Conservation (phyloP, 2,329 filamentous ascomycete species). For the Epichloe coenophiala region DNA sequence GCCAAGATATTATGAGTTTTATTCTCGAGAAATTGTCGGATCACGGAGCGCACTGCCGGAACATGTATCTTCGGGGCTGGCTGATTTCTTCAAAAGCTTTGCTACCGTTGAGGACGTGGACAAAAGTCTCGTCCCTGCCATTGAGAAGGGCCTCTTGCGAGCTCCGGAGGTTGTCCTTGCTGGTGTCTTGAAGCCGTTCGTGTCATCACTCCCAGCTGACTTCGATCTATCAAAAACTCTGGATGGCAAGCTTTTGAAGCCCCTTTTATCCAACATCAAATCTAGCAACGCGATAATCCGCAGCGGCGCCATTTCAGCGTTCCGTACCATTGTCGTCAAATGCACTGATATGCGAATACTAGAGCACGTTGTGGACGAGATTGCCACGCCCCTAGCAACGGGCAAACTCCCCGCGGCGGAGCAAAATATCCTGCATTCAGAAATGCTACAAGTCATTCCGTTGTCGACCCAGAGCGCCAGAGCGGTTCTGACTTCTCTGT, state of each 20-base stretch:
- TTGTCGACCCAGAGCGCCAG: slow-evolving; percentile 47
- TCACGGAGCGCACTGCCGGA: slow-evolving; percentile 58
- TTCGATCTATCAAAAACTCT: slow-evolving; percentile 71
- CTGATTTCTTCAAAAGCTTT: slow-evolving; percentile 73
- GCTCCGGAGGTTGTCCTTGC: slow-evolving; percentile 81
- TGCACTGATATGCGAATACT: slow-evolving; percentile 45
- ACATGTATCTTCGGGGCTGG: slow-evolving; percentile 59
- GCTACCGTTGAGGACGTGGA: slow-evolving; percentile 60
- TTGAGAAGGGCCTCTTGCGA: slow-evolving; percentile 81
- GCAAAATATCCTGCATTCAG: slow-evolving; percentile 68
- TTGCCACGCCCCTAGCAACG: slow-evolving; percentile 65
- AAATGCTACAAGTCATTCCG: slow-evolving; percentile 58
- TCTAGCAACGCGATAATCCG: slow-evolving; percentile 74
- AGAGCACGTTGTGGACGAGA: slow-evolving; percentile 60
- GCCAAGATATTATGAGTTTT: slow-evolving; percentile 66
- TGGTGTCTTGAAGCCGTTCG: slow-evolving; percentile 61
- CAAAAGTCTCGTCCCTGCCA: slow-evolving; percentile 60
- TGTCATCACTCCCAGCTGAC: slow-evolving; percentile 51
- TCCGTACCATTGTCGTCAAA: slow-evolving; percentile 52
- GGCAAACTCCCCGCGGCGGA: slow-evolving; percentile 77
- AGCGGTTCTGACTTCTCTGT: slow-evolving; percentile 53
- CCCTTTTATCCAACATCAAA: slow-evolving; percentile 78
- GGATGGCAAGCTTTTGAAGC: slow-evolving; percentile 63
- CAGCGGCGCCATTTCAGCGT: slow-evolving; percentile 60
- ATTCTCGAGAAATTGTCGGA: slow-evolving; percentile 69